Conservation (phyloP, 225 moss, liverwort and hornwort genomes). For the Anthoceros angustus region DNA sequence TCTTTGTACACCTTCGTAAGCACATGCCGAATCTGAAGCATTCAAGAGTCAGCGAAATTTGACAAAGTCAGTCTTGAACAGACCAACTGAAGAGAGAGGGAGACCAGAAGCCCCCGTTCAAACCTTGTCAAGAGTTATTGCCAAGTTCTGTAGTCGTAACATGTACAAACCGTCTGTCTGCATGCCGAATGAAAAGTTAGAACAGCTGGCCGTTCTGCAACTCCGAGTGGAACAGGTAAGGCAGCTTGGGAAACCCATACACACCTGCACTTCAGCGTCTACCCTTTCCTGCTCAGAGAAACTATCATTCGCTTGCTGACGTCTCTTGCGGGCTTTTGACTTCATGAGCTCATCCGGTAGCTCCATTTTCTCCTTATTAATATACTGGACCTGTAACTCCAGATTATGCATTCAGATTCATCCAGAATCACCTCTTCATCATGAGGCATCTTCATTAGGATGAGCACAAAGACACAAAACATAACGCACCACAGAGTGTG, state of each 20-base stretch:
- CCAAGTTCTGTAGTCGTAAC: conserved; percentile 89
- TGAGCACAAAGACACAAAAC: no score
- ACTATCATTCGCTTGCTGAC: not conserved
- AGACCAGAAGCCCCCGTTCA: not conserved
- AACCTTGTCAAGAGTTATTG: conserved; percentile 96
- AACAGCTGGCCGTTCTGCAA: no score
- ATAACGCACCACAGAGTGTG: conserved; percentile 57
- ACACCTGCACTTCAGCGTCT: conserved; percentile 82
- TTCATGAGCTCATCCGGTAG: conserved; percentile 94
- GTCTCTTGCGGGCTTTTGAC: conserved; percentile 34
- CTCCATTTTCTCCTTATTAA: conserved; percentile 69
- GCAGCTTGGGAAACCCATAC: no score
- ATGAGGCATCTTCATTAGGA: no score
- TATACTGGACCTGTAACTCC: conserved; percentile 39
- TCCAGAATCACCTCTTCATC: no score
- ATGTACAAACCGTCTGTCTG: conserved; percentile 96
- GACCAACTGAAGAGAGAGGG: not conserved
- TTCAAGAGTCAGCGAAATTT: not conserved
- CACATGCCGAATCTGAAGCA: conserved; percentile 60
- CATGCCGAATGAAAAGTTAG: conserved; percentile 5
- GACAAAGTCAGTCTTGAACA: not conserved
- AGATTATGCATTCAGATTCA: no score
- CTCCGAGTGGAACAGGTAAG: no score
- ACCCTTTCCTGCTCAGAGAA: conserved; percentile 31
- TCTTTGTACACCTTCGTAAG: conserved; percentile 47